Percentiles rank a stretch among this genome's conserved stretches.
Conservation (phyloP, 2,329 filamentous ascomycete genomes). For the Alternaria sp. region DNA sequence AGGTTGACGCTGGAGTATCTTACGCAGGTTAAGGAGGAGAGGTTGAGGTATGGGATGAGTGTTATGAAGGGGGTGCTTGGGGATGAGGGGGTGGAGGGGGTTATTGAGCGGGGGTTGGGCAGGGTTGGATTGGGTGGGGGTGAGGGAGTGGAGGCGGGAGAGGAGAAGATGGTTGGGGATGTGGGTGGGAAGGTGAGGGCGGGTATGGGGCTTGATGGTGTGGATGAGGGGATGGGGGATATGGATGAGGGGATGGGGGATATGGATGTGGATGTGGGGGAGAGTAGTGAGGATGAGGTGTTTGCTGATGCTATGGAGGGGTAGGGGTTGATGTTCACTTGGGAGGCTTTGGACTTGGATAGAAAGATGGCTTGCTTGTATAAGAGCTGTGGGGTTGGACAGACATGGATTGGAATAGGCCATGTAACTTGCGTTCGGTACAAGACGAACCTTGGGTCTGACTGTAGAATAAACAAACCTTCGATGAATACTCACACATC, state of each 20-base stretch:
- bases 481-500: too few relatives aligned
- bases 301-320: not conserved
- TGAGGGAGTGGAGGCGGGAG: not conserved
- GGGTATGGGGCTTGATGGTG: not conserved
- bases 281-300: not conserved
- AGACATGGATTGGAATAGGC: fast-evolving
- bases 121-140: not conserved
- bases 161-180: not conserved
- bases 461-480: too few relatives aligned
- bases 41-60: conserved; percentile 23
- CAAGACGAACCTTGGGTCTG: not conserved
- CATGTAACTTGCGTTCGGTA: not conserved
- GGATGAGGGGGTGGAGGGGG: not conserved
- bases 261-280: not conserved
- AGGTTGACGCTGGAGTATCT: conserved; percentile 49
- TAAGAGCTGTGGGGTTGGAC: fast-evolving
- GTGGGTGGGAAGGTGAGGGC: not conserved
- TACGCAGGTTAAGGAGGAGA: conserved; percentile 28
- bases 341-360: not conserved
- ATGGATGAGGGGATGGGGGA: not conserved
- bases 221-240: not conserved
- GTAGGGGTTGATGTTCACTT: not conserved
- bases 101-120: not conserved
- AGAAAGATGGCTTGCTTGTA: not conserved
- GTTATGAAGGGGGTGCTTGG: conserved; percentile 21